Evolutionary conservation across 139 green algal genomes (phyloP).

Genomic region (Coccomyxa sp.): DNA sequence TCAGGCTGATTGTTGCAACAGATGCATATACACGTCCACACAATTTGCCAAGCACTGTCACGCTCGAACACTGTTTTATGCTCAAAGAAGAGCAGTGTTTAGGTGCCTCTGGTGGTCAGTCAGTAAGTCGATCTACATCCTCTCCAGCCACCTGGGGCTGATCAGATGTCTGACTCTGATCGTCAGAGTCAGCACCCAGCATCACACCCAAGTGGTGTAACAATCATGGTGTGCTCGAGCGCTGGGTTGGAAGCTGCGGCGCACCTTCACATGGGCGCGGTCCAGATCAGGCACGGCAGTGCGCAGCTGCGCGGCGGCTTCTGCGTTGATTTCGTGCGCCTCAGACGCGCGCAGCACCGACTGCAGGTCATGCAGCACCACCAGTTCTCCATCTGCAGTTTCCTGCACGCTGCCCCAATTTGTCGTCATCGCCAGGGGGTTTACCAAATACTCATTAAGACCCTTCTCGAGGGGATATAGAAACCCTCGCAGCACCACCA

Average conservation of each 20-base stretch:
- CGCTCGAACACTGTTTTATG: background rate
- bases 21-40: background rate
- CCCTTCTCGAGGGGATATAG: background rate
- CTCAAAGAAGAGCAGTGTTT: background rate
- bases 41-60: background rate
- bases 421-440: background rate
- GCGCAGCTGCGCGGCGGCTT: background rate
- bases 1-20: background rate
- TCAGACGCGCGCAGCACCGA: constrained; percentile 6
- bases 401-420: constrained; percentile 1
- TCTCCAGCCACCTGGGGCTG: no score
- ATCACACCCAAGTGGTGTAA: background rate
- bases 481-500: constrained; percentile 15
- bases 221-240: background rate
- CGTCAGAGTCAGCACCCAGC: background rate
- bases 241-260: background rate
- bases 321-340: constrained; percentile 1
- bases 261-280: background rate
- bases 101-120: no score
- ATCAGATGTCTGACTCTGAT: no score
- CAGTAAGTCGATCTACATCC: no score
- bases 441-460: background rate
- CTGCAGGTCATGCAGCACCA: constrained; percentile 22
- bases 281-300: background rate
- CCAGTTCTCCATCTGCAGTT: constrained; percentile 16